Evolutionary conservation across 495 filamentous ascomycete genomes (phyloP), one percentile per base, ranked within the genome.

Genomic region (Aspergillus wentii): DNA sequence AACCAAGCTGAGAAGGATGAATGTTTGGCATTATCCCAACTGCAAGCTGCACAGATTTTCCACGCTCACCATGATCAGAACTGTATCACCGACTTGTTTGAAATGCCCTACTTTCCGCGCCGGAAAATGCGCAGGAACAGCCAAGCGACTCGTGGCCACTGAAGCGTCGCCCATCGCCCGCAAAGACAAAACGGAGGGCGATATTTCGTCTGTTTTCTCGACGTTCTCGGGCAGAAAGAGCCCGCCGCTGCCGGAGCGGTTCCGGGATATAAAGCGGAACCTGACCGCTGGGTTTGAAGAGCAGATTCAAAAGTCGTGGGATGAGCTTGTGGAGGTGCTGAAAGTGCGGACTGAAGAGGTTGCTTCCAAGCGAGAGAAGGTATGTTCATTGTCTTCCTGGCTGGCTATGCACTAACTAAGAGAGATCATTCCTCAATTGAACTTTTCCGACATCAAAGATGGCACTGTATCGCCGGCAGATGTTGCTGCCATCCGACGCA

Each of bases 381-480:
- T 36, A 36, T 0, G 40, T 23, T 36, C 17, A 16, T 17, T n/a
- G 7, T 18, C 5, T 27, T 11, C 11, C 22, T 30, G 22, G 22
- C n/a, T n/a, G n/a, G n/a, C n/a, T n/a, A 8, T 11, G 19, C 19
- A 22, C 13, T 16, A 23, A 36, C 4, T 16, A 33, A 30, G 41
- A 18, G 8, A 71, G 67, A 68, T 80, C 8, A 77, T 86, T 16
- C 83, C 83, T 5, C 70, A 68, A 6, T 64, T 86, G 14, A 49
- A 75, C 3, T 86, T 79, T 43, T 53, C 58, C 11, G 66, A 78
- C 26, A 51, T 86, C 3, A 49, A 71, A 1, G 56, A 61, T 10
- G 59, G 62, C 6, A 70, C 68, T 5, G 46, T 72, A 4, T 47
- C 67, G 0, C 70, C 76, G 7, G 42, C 43, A 3, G 40, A 46